Percentiles rank a stretch among this genome's conserved stretches.
Conservation (phyloP, 805 yeast genomes). For the Jamesozyma spencerorum region DNA sequence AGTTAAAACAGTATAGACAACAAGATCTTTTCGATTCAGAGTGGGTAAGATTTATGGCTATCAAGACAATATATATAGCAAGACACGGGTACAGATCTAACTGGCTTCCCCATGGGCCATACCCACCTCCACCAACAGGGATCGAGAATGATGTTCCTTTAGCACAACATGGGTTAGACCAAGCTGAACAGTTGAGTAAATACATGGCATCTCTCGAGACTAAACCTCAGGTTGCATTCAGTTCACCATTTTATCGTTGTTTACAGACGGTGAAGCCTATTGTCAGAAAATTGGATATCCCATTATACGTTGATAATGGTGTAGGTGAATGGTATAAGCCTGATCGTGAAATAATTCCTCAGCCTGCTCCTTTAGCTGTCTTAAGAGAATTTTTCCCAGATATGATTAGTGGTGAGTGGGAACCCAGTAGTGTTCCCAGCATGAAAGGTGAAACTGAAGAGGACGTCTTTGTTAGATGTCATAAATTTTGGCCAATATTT, state of each 20-base stretch:
- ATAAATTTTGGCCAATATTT: constrained; percentile 45
- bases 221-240: constrained; percentile 59
- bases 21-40: too few species aligned
- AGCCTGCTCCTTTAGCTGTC: constrained; percentile 48
- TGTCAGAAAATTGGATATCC: constrained; percentile 48
- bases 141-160: constrained; percentile 84
- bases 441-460: constrained; percentile 63
- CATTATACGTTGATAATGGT: constrained; percentile 68
- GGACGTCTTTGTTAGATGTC: constrained; percentile 56
- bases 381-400: constrained; percentile 47
- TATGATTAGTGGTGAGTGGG: constrained; percentile 37
- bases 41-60: constrained; percentile 8
- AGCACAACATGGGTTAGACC: constrained; percentile 82
- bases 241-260: constrained; percentile 89
- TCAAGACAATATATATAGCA: constrained; percentile 59
- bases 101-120: constrained; percentile 66
- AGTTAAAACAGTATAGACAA: too few species aligned
- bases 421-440: constrained; percentile 52
- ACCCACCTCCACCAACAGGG: constrained; percentile 78
- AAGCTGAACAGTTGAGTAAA: constrained; percentile 69
- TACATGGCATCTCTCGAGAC: constrained; percentile 37
- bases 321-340: constrained; percentile 88
- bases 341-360: constrained; percentile 60
- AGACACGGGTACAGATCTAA: constrained; percentile 91
- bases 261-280: constrained; percentile 73